phyloP scores from a whole-genome alignment of 1,139 yeast genomes.

The Geotrichum klebahnii region DNA sequence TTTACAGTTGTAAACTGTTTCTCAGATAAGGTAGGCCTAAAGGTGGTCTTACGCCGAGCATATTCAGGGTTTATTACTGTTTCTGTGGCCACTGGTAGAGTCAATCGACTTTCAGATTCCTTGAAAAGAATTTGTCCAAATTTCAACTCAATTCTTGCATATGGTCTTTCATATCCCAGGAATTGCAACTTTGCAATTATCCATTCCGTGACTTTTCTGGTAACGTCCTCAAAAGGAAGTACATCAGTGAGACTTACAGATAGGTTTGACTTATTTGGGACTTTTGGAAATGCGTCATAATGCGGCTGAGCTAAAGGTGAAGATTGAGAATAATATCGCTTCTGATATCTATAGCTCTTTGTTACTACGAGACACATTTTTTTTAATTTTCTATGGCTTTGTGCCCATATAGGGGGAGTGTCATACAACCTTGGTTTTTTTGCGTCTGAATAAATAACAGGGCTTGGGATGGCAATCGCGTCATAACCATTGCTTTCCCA shows the following conservation, averaged over 20 bases:
- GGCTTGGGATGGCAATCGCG: too few relatives aligned
- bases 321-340: neutral
- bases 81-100: constrained; percentile 72
- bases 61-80: constrained; percentile 55
- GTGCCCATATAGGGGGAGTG: constrained; percentile 78
- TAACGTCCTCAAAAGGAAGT: constrained; percentile 76
- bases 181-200: constrained; percentile 73
- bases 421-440: neutral
- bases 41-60: constrained; percentile 53
- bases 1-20: constrained; percentile 60
- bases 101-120: constrained; percentile 58
- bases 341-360: neutral
- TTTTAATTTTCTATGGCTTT: constrained; percentile 25
- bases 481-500: neutral
- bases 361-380: neutral
- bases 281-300: neutral
- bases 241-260: constrained; percentile 58
- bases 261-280: constrained; percentile 10
- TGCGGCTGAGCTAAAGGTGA: neutral
- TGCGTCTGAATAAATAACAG: neutral
- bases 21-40: constrained; percentile 68
- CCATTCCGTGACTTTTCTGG: constrained; percentile 87
- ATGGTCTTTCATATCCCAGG: constrained; percentile 55
- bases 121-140: constrained; percentile 74
- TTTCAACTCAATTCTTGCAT: constrained; percentile 76